A percentile compares a stretch with the other conserved stretches of the same genome.
Conservation (phyloP, 163 green algal species). For the Chlorella variabilis region DNA sequence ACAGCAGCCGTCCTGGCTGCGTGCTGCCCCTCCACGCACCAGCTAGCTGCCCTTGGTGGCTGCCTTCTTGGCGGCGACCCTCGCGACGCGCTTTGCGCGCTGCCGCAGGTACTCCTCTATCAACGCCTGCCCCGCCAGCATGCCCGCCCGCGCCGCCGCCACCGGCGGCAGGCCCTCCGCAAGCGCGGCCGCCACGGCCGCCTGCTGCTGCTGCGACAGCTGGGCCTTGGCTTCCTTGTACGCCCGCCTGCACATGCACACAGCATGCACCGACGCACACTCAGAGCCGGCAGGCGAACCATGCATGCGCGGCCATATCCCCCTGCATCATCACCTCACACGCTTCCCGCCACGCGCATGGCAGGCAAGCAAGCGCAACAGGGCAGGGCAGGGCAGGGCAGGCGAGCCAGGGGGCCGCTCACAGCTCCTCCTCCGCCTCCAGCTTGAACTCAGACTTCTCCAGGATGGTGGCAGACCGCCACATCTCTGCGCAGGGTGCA, state of each 20-base stretch:
- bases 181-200: background rate
- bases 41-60: too few relatives aligned
- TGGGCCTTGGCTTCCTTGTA: background rate
- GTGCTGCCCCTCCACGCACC: too few relatives aligned
- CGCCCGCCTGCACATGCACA: background rate
- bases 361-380: too few relatives aligned
- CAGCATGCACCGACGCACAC: background rate
- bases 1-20: too few relatives aligned
- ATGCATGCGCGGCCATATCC: background rate
- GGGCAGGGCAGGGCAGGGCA: too few relatives aligned
- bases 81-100: too few relatives aligned
- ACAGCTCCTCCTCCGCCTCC: constrained; percentile 1
- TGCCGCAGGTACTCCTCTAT: background rate
- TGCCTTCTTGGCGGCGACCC: too few relatives aligned
- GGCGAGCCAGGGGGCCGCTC: too few relatives aligned
- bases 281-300: background rate
- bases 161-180: background rate
- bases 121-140: background rate
- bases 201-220: constrained; percentile 4
- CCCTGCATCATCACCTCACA: too few relatives aligned
- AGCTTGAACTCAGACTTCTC: constrained; percentile 2
- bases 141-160: constrained; percentile 3
- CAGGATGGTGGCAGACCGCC: background rate
- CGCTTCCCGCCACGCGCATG: too few relatives aligned
- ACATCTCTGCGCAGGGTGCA: constrained; percentile 19